Base-by-base conservation (phyloP, 495 filamentous ascomycete genomes). In the Venustampulla echinocandica region DNA sequence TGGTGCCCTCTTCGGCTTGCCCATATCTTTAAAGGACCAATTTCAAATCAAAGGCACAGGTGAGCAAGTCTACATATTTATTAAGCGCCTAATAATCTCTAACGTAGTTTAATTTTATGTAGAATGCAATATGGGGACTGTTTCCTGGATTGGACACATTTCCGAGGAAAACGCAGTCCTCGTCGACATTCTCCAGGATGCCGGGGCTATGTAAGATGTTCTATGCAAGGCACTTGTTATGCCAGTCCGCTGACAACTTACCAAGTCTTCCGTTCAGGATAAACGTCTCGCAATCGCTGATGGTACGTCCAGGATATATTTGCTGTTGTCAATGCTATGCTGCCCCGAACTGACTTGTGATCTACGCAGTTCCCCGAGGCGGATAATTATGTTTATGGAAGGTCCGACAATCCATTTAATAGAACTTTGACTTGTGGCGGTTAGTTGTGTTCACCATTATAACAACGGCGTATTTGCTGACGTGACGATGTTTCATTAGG, bases 21-120 rank as follows among this genome's bases (percentile, higher is more conserved):
- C 82, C 0, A 76, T 85, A 19, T 79, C 73, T 19, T 68, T 84
- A 9, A 87, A 87, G 60, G 82, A 85, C 56, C 69, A 77, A 44
- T 68, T 84, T 44, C 67, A 67, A 20, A 71, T 87, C 18, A 67
- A 77, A 53, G 79, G 70, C 3, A n/a, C n/a, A n/a, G n/a, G n/a
- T n/a, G n/a, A n/a, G n/a, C n/a, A n/a, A n/a, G n/a, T n/a, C n/a
- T n/a, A n/a, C n/a, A n/a, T n/a, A n/a, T n/a, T n/a, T n/a, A n/a
- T n/a, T n/a, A n/a, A n/a, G n/a, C n/a, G n/a, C n/a, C n/a, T n/a
- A n/a, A n/a, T n/a, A n/a, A n/a, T n/a, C n/a, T n/a, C n/a, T n/a
- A n/a, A n/a, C n/a, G n/a, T n/a, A n/a, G n/a, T n/a, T n/a, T n/a
- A n/a, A n/a, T n/a, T n/a, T n/a, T n/a, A n/a, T n/a, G 61, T 76